A percentile compares a stretch with the other conserved stretches of the same genome.
Conservation (phyloP, 1,139 yeast species). For the Eremothecium coryli region DNA sequence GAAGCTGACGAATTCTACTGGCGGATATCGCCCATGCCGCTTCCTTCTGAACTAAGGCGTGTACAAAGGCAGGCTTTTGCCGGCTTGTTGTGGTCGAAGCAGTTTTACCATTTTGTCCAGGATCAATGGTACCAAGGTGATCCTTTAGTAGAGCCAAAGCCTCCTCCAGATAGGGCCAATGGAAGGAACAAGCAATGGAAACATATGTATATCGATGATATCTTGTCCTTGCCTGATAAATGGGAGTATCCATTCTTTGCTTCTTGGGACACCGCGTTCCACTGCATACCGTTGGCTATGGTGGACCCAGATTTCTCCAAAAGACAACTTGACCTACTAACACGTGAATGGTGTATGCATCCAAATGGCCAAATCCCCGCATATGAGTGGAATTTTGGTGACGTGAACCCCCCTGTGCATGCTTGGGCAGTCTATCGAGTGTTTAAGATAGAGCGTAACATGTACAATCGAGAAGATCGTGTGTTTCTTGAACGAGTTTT, state of each 20-base stretch:
- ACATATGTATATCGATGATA: constrained; percentile 81
- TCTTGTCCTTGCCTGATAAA: constrained; percentile 86
- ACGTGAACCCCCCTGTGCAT: constrained; percentile 95
- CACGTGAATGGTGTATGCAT: constrained; percentile 97
- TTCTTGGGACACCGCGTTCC: constrained; percentile 97
- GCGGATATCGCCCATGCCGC: constrained; percentile 80
- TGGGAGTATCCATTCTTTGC: constrained; percentile 98
- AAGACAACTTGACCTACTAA: constrained; percentile 74
- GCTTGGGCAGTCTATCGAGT: constrained; percentile 95
- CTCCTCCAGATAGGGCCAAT: constrained; percentile 71
- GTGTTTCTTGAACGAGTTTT: constrained; percentile 84
- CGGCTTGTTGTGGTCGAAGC: constrained; percentile 91
- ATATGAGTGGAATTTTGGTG: constrained; percentile 94
- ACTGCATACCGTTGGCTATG: constrained; percentile 90
- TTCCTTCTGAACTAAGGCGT: constrained; percentile 70
- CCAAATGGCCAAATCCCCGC: constrained; percentile 99
- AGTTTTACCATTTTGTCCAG: constrained; percentile 81
- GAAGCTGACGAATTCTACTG: constrained; percentile 95
- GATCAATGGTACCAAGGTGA: constrained; percentile 88
- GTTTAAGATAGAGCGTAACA: constrained; percentile 78
- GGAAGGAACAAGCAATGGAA: constrained; percentile 87
- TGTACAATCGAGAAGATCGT: constrained; percentile 74
- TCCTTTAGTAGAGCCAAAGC: constrained; percentile 61
- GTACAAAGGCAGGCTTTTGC: constrained; percentile 94
- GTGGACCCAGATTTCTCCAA: constrained; percentile 92